A percentile compares a stretch with the other conserved stretches of the same genome.
Conservation (phyloP, 768 basidiomycete genomes). For the button mushroom (Agaricus bisporus) region DNA sequence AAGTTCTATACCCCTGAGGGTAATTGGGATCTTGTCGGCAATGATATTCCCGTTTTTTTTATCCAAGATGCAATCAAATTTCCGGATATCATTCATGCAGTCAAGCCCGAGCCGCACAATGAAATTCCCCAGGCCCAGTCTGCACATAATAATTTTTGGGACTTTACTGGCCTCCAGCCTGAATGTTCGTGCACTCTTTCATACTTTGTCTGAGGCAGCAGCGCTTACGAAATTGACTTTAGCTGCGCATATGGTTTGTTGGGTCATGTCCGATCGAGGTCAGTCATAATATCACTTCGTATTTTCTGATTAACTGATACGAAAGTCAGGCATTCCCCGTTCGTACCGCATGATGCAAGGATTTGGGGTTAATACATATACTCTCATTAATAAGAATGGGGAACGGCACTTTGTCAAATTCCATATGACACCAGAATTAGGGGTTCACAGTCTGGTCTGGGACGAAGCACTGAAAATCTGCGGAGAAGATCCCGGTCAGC, state of each 20-base stretch:
- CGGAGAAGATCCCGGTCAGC: slow-evolving; percentile 73
- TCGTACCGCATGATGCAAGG: slow-evolving; percentile 89
- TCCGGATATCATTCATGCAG: slow-evolving; percentile 80
- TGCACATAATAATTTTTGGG: slow-evolving; percentile 87
- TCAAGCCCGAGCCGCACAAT: slow-evolving; percentile 81
- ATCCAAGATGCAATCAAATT: slow-evolving; percentile 82
- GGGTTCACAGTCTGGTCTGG: slow-evolving; percentile 81
- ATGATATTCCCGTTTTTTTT: slow-evolving; percentile 79
- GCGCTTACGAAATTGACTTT: slow-evolving; percentile 13
- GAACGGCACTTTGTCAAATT: slow-evolving; percentile 85
- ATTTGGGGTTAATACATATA: slow-evolving; percentile 83
- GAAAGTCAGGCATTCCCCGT: slow-evolving; percentile 56
- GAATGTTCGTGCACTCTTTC: slow-evolving; percentile 36
- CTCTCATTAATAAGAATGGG: slow-evolving; percentile 59
- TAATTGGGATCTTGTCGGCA: slow-evolving; percentile 86
- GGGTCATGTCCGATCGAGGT: slow-evolving; percentile 79
- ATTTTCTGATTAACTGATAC: background rate
- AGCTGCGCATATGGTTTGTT: slow-evolving; percentile 75
- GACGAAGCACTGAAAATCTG: slow-evolving; percentile 82
- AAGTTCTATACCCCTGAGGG: slow-evolving; percentile 84
- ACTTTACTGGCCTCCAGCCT: slow-evolving; percentile 67
- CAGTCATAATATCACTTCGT: background rate
- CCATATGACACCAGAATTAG: slow-evolving; percentile 76
- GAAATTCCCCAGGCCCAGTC: slow-evolving; percentile 66
- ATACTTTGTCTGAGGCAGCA: background rate